Conservation (phyloP, 2,329 filamentous ascomycete genomes). For the Cytospora leucostoma region DNA sequence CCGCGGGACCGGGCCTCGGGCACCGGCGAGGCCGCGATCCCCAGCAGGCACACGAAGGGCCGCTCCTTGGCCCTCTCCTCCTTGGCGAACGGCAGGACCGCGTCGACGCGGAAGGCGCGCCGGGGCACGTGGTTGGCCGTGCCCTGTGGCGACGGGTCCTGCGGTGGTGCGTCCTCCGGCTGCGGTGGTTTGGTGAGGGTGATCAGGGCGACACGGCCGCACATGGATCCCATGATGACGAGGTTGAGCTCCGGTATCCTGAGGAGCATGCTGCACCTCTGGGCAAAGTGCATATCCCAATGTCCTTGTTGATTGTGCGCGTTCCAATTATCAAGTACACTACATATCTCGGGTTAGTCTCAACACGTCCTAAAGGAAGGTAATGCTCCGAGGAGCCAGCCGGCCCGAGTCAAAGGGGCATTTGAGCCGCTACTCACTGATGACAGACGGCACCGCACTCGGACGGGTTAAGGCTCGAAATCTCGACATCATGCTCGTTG, state of each 20-base stretch:
- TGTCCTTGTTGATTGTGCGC: slow-evolving; percentile 33
- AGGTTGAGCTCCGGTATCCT: slow-evolving; percentile 71
- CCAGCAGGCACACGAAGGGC: slow-evolving; percentile 58
- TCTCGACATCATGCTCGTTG: slow-evolving; percentile 51
- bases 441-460: slow-evolving; percentile 34
- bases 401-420: background rate
- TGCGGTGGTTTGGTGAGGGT: slow-evolving; percentile 53
- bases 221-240: slow-evolving; percentile 66
- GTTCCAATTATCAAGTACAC: slow-evolving; percentile 34
- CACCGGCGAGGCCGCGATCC: slow-evolving; percentile 67
- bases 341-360: background rate
- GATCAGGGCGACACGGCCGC: slow-evolving; percentile 64
- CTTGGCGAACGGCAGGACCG: slow-evolving; percentile 48
- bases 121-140: slow-evolving; percentile 36
- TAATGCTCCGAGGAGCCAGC: background rate
- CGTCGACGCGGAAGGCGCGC: slow-evolving; percentile 56
- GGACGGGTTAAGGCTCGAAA: slow-evolving; percentile 40
- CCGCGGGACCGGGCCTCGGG: slow-evolving; percentile 45
- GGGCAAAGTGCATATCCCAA: slow-evolving; percentile 41
- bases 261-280: slow-evolving; percentile 63
- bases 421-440: slow-evolving; percentile 21
- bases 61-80: slow-evolving; percentile 49
- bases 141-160: slow-evolving; percentile 7
- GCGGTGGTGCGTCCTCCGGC: slow-evolving; percentile 24
- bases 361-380: background rate